These are phyloP conservation scores for Hygrocybe coccinea DNA, from an alignment of 768 basidiomycete species.

Conservation along the genomic window DNA sequence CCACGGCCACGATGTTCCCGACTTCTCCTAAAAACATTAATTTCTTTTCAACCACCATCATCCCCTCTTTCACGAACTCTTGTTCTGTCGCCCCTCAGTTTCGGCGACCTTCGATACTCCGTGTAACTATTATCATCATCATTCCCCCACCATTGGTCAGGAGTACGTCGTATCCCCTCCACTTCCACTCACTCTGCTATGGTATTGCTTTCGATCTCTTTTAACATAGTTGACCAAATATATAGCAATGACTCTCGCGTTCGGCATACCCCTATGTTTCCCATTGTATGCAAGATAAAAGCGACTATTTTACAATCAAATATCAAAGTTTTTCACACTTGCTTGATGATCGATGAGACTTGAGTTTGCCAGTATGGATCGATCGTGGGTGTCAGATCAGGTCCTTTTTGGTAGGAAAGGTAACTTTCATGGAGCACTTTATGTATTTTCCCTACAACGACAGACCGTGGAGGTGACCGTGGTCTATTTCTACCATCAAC, in stretches of 20 bases:
- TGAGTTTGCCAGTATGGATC: no score
- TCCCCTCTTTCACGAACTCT: not conserved
- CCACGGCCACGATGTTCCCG: conserved; percentile 55
- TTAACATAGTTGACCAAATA: not conserved
- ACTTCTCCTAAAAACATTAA: conserved; percentile 25
- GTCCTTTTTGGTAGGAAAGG: no score
- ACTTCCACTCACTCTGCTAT: conserved; percentile 5
- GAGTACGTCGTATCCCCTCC: conserved; percentile 17
- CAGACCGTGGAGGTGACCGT: no score
- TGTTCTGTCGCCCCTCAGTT: not conserved
- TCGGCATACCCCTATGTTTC: not conserved
- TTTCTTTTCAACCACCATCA: not conserved
- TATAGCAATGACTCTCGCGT: not conserved
- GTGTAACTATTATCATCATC: conserved; percentile 13
- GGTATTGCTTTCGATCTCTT: conserved; percentile 2
- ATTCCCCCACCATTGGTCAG: conserved; percentile 15
- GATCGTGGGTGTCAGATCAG: no score
- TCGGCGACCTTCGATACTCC: conserved; percentile 16
- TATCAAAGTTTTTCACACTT: not conserved
- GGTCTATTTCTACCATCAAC: no score
- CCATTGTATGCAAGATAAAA: not conserved
- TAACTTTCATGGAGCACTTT: no score
- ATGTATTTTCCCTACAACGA: no score
- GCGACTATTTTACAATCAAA: not conserved
- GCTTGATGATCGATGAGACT: not conserved